Base-by-base conservation (phyloP, 2,329 filamentous ascomycete species). In the Sporothrix euskadiensis region DNA sequence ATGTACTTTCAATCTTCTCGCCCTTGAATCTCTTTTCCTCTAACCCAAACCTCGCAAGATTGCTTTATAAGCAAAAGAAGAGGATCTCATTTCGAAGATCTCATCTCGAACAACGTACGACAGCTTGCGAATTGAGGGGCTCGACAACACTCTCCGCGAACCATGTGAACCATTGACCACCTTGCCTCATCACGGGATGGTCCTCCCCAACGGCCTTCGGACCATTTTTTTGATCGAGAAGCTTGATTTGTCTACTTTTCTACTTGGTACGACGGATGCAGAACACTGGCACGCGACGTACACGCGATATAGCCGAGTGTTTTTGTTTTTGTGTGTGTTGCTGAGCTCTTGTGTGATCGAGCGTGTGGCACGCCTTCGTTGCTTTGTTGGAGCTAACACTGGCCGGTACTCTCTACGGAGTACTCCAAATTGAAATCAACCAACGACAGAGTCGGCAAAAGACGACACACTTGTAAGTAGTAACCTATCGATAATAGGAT, bases 41-140 rank as follows among this genome's bases (percentile, higher is more conserved):
- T 19, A 6, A 19, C 47, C 66, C 30, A 22, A 49, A 41, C 32
- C 4, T 66, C 6, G 22, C 39, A 22, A 22, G n/a, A 39, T 22
- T 52, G 66, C 47, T 69, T 69, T 69, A 52, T 69, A 69, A 69
- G 65, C 66, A 54, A 32, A 19, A 19, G 52, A 35, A 8, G 35
- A 35, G 35, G 35, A 35, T 35, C 22, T 26, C n/a, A n/a, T 26
- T 2, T 26, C 26, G 26, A 26, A 26, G 26, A 26, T 26, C 26
- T 26, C 26, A 26, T 26, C 47, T n/a, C 8, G 16, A 6, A 52
- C 47, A 52, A n/a, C 47, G 19, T 52, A 52, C 47, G 56, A 7
- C 56, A 16, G 30, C 9, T 35, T 35, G 8, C 35, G 35, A 35
- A 35, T 35, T 35, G 35, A 35, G 44, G 14, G 14, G 4, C 16